Evolutionary conservation across 164 flowering plant species (phyloP).

Genomic region (Liriodendron chinense): DNA sequence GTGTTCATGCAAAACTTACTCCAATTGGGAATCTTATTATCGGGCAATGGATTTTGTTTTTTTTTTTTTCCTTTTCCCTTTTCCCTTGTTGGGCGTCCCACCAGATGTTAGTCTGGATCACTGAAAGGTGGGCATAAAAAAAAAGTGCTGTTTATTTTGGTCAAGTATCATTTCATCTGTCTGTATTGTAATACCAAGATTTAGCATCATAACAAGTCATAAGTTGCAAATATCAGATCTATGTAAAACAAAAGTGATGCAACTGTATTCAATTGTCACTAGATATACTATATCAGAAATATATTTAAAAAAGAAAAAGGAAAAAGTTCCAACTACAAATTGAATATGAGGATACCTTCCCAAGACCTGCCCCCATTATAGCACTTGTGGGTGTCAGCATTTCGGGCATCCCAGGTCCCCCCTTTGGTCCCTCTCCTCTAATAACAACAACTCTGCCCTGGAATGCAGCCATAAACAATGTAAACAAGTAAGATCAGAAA

Average conservation of each 20-base stretch:
- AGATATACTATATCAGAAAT: not conserved
- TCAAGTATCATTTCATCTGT: too few species aligned
- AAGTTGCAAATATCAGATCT: not conserved
- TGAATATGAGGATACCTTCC: slow-evolving; percentile 61
- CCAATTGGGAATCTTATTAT: too few species aligned
- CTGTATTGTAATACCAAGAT: not conserved
- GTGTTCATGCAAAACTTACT: too few species aligned
- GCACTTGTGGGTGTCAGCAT: slow-evolving; percentile 99
- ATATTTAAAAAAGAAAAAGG: not conserved
- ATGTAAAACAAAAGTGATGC: not conserved
- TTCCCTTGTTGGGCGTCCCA: too few species aligned
- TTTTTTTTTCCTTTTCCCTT: too few species aligned
- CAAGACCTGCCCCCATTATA: slow-evolving; percentile 98
- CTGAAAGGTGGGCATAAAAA: too few species aligned
- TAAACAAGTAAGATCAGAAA: not conserved
- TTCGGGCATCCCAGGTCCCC: slow-evolving; percentile 99
- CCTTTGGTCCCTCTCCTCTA: slow-evolving; percentile 98
- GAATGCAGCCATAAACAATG: slow-evolving; percentile 9
- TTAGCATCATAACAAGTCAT: not conserved
- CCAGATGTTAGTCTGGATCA: too few species aligned
- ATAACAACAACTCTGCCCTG: slow-evolving; percentile 94
- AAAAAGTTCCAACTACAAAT: not conserved
- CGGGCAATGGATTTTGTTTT: too few species aligned
- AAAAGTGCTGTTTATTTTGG: too few species aligned
- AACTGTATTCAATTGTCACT: too few species aligned